Evolutionary conservation across 176 grass and related monocot genomes (phyloP).

Genomic region (Saccharum spontaneum): DNA sequence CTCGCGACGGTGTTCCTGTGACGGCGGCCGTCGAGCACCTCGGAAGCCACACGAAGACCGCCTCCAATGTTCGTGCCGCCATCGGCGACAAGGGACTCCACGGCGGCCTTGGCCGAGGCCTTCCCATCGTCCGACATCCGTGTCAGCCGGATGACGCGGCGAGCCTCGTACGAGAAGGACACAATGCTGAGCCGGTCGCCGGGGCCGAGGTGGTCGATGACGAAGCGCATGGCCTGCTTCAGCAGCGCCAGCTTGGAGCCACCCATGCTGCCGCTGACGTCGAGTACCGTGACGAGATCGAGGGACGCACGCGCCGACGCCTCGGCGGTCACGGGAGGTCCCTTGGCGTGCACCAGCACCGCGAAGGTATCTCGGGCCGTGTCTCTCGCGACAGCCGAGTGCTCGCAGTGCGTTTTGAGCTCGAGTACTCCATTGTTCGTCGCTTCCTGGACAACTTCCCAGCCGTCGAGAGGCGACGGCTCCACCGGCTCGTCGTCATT

Average conservation of each 20-base stretch:
- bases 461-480: not conserved
- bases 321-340: not conserved
- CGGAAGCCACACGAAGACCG: not conserved
- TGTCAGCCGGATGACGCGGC: conserved; percentile 30
- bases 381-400: conserved; percentile 26
- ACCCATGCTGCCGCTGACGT: conserved; percentile 43
- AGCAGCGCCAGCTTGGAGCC: conserved; percentile 33
- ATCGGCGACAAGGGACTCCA: conserved; percentile 21
- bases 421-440: conserved; percentile 1
- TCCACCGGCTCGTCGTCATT: conserved; percentile 3
- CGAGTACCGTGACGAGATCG: conserved; percentile 42
- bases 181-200: conserved; percentile 42
- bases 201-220: conserved; percentile 45
- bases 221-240: conserved; percentile 46
- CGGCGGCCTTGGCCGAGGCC: conserved; percentile 17
- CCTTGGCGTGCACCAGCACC: conserved; percentile 38
- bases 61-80: conserved; percentile 30
- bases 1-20: conserved; percentile 50
- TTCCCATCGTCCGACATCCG: conserved; percentile 40
- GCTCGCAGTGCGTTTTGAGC: conserved; percentile 36
- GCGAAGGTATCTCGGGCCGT: conserved; percentile 14
- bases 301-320: conserved; percentile 24
- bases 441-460: not conserved
- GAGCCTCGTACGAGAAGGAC: conserved; percentile 36
- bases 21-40: conserved; percentile 38